These are phyloP conservation scores for Plectosphaerella cucumerina DNA, from an alignment of 2,329 filamentous ascomycete genomes.

Conservation along the genomic window DNA sequence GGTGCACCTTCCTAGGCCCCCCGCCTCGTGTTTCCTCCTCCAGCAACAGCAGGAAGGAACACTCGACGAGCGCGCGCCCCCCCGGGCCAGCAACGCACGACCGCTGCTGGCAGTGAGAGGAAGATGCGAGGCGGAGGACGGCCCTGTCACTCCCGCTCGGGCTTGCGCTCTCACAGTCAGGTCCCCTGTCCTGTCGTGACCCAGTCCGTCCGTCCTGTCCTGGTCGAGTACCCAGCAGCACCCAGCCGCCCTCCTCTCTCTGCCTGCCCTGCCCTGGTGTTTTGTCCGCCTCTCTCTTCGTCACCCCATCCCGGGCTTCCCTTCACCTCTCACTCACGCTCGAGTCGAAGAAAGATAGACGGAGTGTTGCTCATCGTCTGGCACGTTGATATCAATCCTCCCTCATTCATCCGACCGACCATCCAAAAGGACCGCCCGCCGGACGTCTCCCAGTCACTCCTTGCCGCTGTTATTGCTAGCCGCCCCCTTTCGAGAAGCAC, in stretches of 20 bases:
- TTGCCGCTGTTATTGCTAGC: conserved; percentile 1
- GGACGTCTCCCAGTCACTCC: conserved; percentile 5
- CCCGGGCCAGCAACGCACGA: neutral
- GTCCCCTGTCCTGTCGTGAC: conserved; percentile 9
- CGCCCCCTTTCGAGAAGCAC: neutral
- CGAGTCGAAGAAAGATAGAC: conserved; percentile 11
- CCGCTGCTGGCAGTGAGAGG: conserved; percentile 1
- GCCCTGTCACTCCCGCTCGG: neutral
- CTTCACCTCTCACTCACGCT: conserved; percentile 2
- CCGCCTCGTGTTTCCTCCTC: conserved; percentile 13
- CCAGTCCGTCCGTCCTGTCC: conserved; percentile 5
- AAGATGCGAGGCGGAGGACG: neutral
- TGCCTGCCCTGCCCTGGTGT: neutral
- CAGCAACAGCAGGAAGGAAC: conserved; percentile 8
- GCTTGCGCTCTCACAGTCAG: conserved; percentile 8
- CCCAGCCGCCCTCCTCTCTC: neutral
- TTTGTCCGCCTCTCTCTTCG: neutral
- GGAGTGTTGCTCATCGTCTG: conserved; percentile 14
- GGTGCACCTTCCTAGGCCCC: conserved; percentile 3
- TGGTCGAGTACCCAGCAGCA: neutral
- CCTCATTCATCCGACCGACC: neutral
- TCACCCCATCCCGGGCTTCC: neutral
- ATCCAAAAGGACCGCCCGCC: neutral
- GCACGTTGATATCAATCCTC: conserved; percentile 14
- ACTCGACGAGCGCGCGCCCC: too few species aligned